Conservation (phyloP, 1,284 basidiomycete species). For the Stygiomarasmius scandens region DNA sequence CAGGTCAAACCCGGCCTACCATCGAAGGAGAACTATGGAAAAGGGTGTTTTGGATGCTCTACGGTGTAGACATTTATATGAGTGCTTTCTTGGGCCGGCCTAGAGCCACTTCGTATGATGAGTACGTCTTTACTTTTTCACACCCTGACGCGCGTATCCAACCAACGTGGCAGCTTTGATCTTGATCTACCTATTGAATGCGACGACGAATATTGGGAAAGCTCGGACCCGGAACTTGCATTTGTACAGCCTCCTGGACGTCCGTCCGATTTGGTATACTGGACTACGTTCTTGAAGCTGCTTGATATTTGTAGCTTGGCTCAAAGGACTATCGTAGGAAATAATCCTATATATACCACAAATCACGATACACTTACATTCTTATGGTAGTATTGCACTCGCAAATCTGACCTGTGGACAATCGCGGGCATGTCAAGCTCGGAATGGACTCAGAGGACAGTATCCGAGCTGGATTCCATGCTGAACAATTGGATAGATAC, state of each 20-base stretch:
- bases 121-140: neutral
- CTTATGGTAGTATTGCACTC: neutral
- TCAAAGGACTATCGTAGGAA: conserved; percentile 22
- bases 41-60: conserved; percentile 8
- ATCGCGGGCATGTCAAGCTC: neutral
- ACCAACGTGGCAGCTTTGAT: conserved; percentile 10
- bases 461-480: conserved; percentile 51
- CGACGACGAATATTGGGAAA: conserved; percentile 17
- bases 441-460: neutral
- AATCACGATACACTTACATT: too few relatives aligned
- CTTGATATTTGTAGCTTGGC: conserved; percentile 9
- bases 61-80: neutral
- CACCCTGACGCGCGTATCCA: neutral
- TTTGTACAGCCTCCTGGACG: conserved; percentile 15
- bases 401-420: neutral
- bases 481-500: conserved; percentile 53
- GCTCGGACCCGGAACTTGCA: conserved; percentile 1
- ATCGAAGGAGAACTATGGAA: conserved; percentile 7
- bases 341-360: too few relatives aligned
- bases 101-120: neutral
- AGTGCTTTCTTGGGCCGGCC: conserved; percentile 5
- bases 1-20: neutral
- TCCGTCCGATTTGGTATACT: conserved; percentile 9
- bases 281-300: neutral
- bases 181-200: conserved; percentile 13